Base-by-base conservation (phyloP, 2,329 filamentous ascomycete species). In the Thelonectria blattea region DNA sequence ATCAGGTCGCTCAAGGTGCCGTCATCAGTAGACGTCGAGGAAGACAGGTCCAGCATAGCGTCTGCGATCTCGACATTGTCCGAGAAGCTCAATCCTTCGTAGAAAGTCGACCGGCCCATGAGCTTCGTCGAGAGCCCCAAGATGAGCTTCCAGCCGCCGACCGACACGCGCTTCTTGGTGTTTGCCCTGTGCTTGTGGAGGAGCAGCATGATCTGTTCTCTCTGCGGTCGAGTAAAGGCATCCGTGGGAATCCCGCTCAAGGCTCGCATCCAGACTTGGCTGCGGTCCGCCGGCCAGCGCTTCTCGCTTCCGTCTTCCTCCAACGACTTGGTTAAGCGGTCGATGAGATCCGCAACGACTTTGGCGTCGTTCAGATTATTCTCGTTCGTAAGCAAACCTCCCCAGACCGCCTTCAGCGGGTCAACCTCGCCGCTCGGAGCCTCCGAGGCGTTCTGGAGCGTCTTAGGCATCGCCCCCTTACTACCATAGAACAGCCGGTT, bases 91-190 rank as follows among this genome's bases (percentile, higher is more conserved):
- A 85, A 79, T 0, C 71, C 74, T 63, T 81, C 74, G 64, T 85
- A 83, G 57, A 83, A 83, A 0, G 81, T 84, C 0, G 83, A 78
- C n/a, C 78, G 76, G 5, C 72, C 70, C 78, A 85, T 83, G 22
- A 85, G 71, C 65, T 82, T 85, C 3, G 78, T 70, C 63, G 80
- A 77, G 49, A 86, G 65, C 18, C 78, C 76, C 7, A 86, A 71
- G 5, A 81, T 66, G 10, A 74, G 59, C 51, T 73, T 76, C 74
- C 76, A 79, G 10, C 69, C 65, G 10, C 72, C 65, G 2, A 72
- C 34, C 4, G 72, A 61, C 3, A 73, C 51, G 20, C 67, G 64
- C 27, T 70, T 71, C 2, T 68, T 69, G 5, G 67, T 55, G 41
- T 73, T 71, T 7, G 54, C 69, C 52, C 69, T 67, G 18, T 70